Evolutionary conservation across 129 eudicot genomes (phyloP).

Genomic region (Smallanthus sonchifolius): DNA sequence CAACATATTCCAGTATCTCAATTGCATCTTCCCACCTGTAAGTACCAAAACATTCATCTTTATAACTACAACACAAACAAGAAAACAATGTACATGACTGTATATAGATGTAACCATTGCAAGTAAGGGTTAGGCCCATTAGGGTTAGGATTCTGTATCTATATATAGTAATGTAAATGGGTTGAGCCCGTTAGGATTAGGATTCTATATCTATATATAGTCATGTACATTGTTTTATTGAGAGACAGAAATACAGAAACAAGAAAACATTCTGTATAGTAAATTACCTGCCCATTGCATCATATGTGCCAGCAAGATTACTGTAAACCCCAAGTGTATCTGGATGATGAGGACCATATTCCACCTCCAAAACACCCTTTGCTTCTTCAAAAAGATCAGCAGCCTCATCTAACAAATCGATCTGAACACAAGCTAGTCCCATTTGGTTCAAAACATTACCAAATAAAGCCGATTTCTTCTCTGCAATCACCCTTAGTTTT

Average conservation of each 20-base stretch:
- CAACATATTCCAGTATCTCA: constrained; percentile 68
- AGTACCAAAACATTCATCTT: neutral
- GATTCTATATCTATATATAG: neutral
- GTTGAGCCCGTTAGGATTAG: too few species aligned
- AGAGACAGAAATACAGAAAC: neutral
- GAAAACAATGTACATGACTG: too few species aligned
- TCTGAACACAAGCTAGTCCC: constrained; percentile 79
- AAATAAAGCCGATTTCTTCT: constrained; percentile 65
- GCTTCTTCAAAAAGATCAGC: constrained; percentile 86
- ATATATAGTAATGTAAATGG: too few species aligned
- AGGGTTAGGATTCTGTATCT: neutral
- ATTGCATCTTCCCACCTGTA: constrained; percentile 75
- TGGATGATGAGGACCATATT: constrained; percentile 80
- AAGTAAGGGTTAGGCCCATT: neutral
- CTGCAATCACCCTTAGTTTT: constrained; percentile 58
- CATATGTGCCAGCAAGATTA: constrained; percentile 95
- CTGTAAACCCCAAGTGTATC: constrained; percentile 85
- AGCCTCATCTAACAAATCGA: constrained; percentile 70
- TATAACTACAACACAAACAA: neutral
- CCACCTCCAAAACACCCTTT: constrained; percentile 62
- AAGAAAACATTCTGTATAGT: neutral
- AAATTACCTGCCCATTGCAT: constrained; percentile 87
- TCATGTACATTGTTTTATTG: neutral
- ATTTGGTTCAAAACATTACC: constrained; percentile 79
- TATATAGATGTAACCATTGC: too few species aligned